Conservation (phyloP, 2,329 filamentous ascomycete species). For the Sarocladium kiliense region DNA sequence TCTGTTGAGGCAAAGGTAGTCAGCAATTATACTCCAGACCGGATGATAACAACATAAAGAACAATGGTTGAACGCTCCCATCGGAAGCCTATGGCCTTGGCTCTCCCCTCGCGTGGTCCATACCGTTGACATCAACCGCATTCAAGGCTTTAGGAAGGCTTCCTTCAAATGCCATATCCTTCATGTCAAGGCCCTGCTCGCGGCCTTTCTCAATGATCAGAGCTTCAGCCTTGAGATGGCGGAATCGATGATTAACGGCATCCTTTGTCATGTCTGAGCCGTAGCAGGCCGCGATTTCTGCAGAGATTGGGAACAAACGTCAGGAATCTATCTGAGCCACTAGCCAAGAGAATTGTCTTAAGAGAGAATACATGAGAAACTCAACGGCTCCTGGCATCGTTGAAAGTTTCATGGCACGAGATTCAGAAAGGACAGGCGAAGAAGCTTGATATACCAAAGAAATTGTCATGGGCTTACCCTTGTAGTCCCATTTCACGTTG, state of each 20-base stretch:
- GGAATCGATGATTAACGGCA: slow-evolving; percentile 47
- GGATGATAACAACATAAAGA: not conserved
- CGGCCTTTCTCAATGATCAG: slow-evolving; percentile 32
- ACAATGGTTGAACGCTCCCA: not conserved
- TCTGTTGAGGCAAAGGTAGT: slow-evolving; percentile 33
- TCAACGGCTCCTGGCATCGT: too few relatives aligned
- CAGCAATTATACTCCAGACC: not conserved
- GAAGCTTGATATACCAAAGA: slow-evolving; percentile 8
- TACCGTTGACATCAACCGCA: slow-evolving; percentile 36
- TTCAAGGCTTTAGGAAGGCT: slow-evolving; percentile 32
- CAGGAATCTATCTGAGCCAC: not conserved
- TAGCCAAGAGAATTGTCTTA: not conserved
- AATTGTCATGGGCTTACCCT: slow-evolving; percentile 34
- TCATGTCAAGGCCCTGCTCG: slow-evolving; percentile 33
- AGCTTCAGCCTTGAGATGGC: slow-evolving; percentile 38
- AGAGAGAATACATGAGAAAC: too few relatives aligned
- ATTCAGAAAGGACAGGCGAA: slow-evolving; percentile 15
- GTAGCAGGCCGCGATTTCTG: slow-evolving; percentile 43
- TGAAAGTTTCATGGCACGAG: too few relatives aligned
- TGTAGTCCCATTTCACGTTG: slow-evolving; percentile 52
- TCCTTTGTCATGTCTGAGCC: slow-evolving; percentile 44
- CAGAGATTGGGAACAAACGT: slow-evolving; percentile 4
- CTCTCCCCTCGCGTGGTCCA: slow-evolving; percentile 11
- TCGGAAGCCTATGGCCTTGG: not conserved
- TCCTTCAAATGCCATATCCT: slow-evolving; percentile 31